Base-by-base conservation (phyloP, 331 rosid species). In the Arachis monticola region DNA sequence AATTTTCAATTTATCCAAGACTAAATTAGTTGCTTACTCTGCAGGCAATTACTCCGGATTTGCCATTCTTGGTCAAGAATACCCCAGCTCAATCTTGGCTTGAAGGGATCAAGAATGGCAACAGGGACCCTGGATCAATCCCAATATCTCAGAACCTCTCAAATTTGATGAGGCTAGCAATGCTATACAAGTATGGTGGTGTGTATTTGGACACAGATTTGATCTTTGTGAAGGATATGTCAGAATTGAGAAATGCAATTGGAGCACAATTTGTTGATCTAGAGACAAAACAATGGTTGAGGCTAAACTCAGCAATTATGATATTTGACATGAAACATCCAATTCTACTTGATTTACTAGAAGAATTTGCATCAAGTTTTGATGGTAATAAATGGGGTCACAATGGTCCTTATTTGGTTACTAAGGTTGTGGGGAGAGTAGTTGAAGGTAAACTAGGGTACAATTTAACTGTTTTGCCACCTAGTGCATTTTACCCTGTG, bases 371-470 rank as follows among this genome's bases (percentile, higher is more conserved):
- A 3, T 61, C 55, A 2, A 83, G 83, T 30, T 90, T 83, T 60
- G 84, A 88, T 77, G 93, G 93, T 11, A 85, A 74, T 17, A 82
- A 51, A 77, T 88, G 93, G 96, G 93, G 91, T 2, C 71, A 86
- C 47, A 88, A 90, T 69, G 96, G 91, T 27, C 93, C 96, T 7
- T 85, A 85, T 73, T 47, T 90, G 70, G 90, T 88, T 9, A 77
- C 96, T 13, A 83, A 90, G 65, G 96, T 90, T 30, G 81, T 83
- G 38, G 47, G 12, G 62, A 83, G 81, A 61, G 80, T 77, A 61
- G 80, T 77, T 5, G 66, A 80, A 59, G 64, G 41, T 30, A 67
- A 68, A 14, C 82, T 83, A 1, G 93, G 74, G 10, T 81, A 73
- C 14, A 79, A 82, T 56, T 75, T 86, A 41, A 86, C 79, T 1